Evolutionary conservation across 305 asterid species (phyloP).

Genomic region (Vinca major): DNA sequence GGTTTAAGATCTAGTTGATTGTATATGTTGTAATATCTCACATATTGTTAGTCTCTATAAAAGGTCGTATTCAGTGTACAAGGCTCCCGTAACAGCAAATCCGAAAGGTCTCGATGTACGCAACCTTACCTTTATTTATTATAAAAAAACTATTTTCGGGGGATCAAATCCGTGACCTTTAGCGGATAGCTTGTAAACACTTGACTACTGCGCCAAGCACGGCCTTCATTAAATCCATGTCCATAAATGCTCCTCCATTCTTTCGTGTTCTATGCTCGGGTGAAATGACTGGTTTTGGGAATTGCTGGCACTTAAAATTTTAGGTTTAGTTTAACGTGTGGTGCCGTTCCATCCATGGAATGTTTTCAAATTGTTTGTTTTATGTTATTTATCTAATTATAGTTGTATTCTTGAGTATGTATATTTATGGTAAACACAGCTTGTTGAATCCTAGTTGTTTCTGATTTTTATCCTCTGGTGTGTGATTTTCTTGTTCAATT

Average conservation of each 20-base stretch:
- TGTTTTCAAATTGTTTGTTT: not conserved
- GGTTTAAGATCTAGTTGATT: slow-evolving; percentile 1
- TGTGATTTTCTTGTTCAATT: too few species aligned
- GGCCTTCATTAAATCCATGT: not conserved
- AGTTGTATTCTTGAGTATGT: not conserved
- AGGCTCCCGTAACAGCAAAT: too few species aligned
- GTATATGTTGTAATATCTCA: slow-evolving; percentile 13
- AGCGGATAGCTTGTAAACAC: too few species aligned
- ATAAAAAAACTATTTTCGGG: too few species aligned
- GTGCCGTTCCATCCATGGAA: not conserved
- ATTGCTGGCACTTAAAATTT: not conserved
- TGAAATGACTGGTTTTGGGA: not conserved
- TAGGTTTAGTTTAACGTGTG: not conserved
- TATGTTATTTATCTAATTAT: not conserved
- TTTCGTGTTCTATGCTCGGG: slow-evolving; percentile 2
- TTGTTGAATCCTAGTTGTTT: too few species aligned
- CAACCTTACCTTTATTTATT: too few species aligned
- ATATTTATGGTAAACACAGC: too few species aligned
- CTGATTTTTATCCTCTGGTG: too few species aligned
- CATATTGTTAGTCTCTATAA: slow-evolving; percentile 2
- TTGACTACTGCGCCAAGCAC: too few species aligned
- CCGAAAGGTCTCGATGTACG: too few species aligned
- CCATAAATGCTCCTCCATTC: not conserved
- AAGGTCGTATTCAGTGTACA: too few species aligned
- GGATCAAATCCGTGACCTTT: too few species aligned